Evolutionary conservation across 2,329 filamentous ascomycete species (phyloP).

Genomic region (Pseudogymnoascus destructans): DNA sequence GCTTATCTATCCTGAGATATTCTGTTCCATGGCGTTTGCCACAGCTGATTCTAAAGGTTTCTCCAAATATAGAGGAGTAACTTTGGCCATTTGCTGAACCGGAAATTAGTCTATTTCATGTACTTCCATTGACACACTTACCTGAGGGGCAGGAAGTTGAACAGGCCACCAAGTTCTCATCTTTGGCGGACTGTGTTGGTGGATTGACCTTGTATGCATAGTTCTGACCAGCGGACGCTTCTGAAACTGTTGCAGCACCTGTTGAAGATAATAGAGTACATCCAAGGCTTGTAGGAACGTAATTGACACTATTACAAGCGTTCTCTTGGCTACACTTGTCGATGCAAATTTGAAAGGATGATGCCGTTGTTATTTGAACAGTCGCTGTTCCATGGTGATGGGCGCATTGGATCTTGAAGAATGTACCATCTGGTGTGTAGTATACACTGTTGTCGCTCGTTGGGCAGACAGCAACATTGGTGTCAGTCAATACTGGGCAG

Average conservation of each 20-base stretch:
- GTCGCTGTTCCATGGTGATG: not conserved
- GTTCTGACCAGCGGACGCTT: not conserved
- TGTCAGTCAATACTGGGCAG: not conserved
- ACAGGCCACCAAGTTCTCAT: not conserved
- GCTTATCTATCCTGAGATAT: not conserved
- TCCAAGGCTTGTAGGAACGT: not conserved
- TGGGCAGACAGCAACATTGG: not conserved
- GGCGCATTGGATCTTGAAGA: not conserved
- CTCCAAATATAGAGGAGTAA: not conserved
- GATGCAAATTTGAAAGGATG: not conserved
- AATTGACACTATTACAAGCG: not conserved
- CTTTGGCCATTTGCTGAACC: not conserved
- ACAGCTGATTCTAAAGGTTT: not conserved
- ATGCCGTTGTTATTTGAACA: not conserved
- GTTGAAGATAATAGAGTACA: not conserved
- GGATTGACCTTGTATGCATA: not conserved
- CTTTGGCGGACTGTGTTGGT: not conserved
- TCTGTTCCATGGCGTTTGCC: not conserved
- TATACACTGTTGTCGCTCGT: not conserved
- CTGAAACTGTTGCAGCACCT: not conserved
- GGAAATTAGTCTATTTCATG: not conserved
- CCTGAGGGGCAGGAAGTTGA: not conserved
- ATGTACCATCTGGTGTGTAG: not conserved
- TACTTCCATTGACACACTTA: not conserved
- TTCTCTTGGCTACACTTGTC: not conserved